Evolutionary conservation across 768 basidiomycete genomes (phyloP).

Genomic region (Coprinellus micaceus): DNA sequence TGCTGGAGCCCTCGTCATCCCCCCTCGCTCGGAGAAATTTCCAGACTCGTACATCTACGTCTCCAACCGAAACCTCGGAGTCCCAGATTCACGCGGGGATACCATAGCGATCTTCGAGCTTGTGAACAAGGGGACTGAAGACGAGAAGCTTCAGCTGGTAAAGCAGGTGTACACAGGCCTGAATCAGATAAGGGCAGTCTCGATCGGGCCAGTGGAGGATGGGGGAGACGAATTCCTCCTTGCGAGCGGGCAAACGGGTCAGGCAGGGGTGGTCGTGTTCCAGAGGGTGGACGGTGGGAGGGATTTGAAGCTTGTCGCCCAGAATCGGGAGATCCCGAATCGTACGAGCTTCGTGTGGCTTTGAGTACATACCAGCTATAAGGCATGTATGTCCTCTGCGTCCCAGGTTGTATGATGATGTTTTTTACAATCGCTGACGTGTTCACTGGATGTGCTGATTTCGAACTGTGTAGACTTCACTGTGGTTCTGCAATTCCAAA

Average conservation of each 20-base stretch:
- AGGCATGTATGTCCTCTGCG: no score
- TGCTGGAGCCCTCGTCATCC: slow-evolving; percentile 63
- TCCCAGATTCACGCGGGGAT: slow-evolving; percentile 38
- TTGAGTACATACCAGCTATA: background rate
- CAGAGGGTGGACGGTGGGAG: slow-evolving; percentile 51
- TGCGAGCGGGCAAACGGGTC: slow-evolving; percentile 50
- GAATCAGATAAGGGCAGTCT: slow-evolving; percentile 64
- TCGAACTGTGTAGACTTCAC: no score
- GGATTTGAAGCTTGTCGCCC: slow-evolving; percentile 48
- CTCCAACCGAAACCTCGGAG: slow-evolving; percentile 59
- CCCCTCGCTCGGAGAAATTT: slow-evolving; percentile 42
- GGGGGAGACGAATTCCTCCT: slow-evolving; percentile 48
- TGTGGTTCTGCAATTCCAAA: no score
- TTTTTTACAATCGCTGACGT: no score
- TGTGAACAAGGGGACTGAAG: slow-evolving; percentile 22
- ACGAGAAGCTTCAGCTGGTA: slow-evolving; percentile 26
- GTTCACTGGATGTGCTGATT: no score
- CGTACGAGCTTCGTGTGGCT: slow-evolving; percentile 48
- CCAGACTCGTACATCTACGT: slow-evolving; percentile 56
- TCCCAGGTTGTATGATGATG: no score
- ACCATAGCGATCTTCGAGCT: slow-evolving; percentile 48
- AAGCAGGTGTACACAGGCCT: slow-evolving; percentile 17
- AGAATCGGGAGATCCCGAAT: slow-evolving; percentile 52
- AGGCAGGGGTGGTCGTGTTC: slow-evolving; percentile 54
- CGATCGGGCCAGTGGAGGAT: slow-evolving; percentile 44